Conservation (phyloP, 768 basidiomycete genomes). For the Pleurotus citrinopileatus region DNA sequence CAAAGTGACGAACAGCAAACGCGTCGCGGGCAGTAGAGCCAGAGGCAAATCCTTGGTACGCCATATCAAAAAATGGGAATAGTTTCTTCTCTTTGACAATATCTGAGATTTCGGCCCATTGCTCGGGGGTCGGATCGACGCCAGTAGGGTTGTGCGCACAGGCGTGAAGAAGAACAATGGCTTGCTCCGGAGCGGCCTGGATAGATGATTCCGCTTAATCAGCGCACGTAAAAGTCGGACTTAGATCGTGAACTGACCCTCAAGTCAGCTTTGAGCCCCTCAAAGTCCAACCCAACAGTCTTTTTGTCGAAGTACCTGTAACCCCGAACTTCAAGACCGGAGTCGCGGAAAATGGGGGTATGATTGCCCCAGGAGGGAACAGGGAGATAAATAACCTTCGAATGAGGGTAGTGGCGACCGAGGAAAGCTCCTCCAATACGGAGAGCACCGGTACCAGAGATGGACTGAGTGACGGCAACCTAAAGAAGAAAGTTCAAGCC, state of each 20-base stretch:
- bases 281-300: constrained; percentile 90
- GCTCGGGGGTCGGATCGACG: constrained; percentile 88
- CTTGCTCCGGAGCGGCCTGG: constrained; percentile 68
- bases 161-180: constrained; percentile 90
- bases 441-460: constrained; percentile 97
- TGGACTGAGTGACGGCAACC: constrained; percentile 88
- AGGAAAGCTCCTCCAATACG: constrained; percentile 94
- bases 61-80: constrained; percentile 99
- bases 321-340: constrained; percentile 86
- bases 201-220: constrained; percentile 15
- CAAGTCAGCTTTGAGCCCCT: constrained; percentile 85
- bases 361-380: constrained; percentile 98
- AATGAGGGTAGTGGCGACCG: constrained; percentile 81
- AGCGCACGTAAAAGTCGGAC: not conserved
- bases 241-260: constrained; percentile 42
- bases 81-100: constrained; percentile 85
- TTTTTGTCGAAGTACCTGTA: constrained; percentile 95
- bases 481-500: constrained; percentile 24
- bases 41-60: constrained; percentile 98
- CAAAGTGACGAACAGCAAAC: constrained; percentile 93
- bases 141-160: constrained; percentile 99
- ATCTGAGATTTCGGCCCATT: constrained; percentile 91
- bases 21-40: constrained; percentile 90
- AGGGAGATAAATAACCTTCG: constrained; percentile 89
- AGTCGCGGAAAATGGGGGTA: constrained; percentile 88